These are phyloP conservation scores for Xerocomus spinulosus DNA, from an alignment of 768 basidiomycete species.

Conservation along the genomic window DNA sequence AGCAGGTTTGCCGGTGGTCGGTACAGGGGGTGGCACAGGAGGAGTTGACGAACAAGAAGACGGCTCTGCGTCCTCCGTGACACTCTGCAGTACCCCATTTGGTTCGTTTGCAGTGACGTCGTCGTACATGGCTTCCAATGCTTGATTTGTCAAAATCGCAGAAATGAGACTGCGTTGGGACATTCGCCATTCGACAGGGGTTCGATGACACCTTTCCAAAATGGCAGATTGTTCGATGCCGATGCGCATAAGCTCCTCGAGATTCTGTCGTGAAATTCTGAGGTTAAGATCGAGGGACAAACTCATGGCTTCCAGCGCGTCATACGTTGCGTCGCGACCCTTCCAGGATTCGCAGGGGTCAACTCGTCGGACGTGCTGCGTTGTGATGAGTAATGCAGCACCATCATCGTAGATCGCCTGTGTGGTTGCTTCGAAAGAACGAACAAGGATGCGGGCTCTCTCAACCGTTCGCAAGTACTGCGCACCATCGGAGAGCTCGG, in stretches of 20 bases:
- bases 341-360: constrained; percentile 24
- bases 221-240: constrained; percentile 40
- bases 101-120: constrained; percentile 11
- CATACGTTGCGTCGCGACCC: constrained; percentile 22
- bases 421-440: constrained; percentile 43
- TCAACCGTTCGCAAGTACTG: constrained; percentile 40
- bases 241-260: constrained; percentile 35
- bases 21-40: constrained; percentile 8
- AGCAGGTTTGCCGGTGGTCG: constrained; percentile 8
- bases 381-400: constrained; percentile 35
- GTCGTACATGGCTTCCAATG: constrained; percentile 16
- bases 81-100: constrained; percentile 8
- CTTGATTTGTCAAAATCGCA: constrained; percentile 22
- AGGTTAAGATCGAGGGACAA: constrained; percentile 33
- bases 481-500: constrained; percentile 31
- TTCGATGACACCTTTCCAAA: constrained; percentile 35
- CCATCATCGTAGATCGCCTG: constrained; percentile 52
- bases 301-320: constrained; percentile 27
- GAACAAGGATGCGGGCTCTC: constrained; percentile 43
- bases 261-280: constrained; percentile 32
- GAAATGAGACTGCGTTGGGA: constrained; percentile 38
- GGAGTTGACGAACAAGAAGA: not conserved
- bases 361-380: constrained; percentile 33
- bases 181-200: constrained; percentile 43
- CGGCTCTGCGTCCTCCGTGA: constrained; percentile 2